phyloP scores from a whole-genome alignment of 768 basidiomycete genomes.

The Sporobolomyces roseus region DNA sequence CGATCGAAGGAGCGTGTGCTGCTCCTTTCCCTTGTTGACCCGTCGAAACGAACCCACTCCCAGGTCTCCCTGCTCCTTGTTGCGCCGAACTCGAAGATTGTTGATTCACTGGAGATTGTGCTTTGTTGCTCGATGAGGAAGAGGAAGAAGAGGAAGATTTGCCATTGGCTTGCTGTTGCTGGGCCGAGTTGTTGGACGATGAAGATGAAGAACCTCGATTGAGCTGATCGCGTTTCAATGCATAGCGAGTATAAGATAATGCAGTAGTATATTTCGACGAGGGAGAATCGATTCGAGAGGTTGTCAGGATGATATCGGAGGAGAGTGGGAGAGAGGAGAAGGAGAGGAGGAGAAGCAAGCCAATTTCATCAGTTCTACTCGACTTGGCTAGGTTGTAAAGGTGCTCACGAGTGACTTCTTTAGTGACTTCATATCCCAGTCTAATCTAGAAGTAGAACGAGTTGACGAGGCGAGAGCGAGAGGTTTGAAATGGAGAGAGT shows the following conservation, averaged over 20 bases:
- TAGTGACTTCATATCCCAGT: constrained; percentile 49
- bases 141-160: constrained; percentile 16
- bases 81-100: neutral
- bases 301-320: neutral
- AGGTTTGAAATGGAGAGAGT: neutral
- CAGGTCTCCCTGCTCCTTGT: constrained; percentile 4
- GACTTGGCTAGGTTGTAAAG: neutral
- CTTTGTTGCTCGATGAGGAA: neutral
- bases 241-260: constrained; percentile 38
- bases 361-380: neutral
- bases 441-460: neutral
- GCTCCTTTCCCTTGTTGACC: constrained; percentile 25
- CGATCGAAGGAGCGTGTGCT: constrained; percentile 24
- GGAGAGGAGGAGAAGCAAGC: neutral
- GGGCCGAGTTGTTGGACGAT: constrained; percentile 12
- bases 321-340: neutral
- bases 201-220: constrained; percentile 32
- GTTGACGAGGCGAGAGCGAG: too few species aligned
- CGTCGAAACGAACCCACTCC: constrained; percentile 21
- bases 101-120: neutral
- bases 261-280: constrained; percentile 13
- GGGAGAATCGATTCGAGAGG: constrained; percentile 16
- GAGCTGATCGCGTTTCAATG: constrained; percentile 33
- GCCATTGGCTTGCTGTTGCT: constrained; percentile 37
- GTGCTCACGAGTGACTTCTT: constrained; percentile 52